Evolutionary conservation across 2,329 filamentous ascomycete species (phyloP), one percentile per base, ranked within the genome.

Genomic region (Aureobasidium sp.): DNA sequence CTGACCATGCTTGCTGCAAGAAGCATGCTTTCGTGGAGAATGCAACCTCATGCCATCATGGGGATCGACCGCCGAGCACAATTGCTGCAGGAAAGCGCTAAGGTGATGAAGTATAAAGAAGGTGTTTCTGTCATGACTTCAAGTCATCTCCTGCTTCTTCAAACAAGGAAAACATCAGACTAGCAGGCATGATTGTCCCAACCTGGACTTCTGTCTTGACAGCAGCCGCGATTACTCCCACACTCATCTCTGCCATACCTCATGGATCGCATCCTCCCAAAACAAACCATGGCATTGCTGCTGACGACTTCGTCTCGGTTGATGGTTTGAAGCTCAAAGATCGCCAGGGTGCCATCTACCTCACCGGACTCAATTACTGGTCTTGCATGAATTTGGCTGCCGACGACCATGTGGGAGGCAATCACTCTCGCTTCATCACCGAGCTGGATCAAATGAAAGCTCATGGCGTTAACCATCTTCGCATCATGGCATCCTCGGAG

Each of bases 291-390:
- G 33, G 22, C 31, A 63, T 67, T 35, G 50, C 65, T 42, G 63
- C 70, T 7, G 67, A 71, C 44, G 73, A 76, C 60, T 76, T 74
- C 63, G 68, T 76, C 7, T 65, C 70, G 42, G 70, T 74, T 15
- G 67, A 74, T 40, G 73, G 70, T 0, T 58, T 40, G 15, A 68
- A 71, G 5, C 58, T 76, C 56, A 73, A 71, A 57, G 70, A 73
- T 62, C 67, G 67, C 2, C 66, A 68, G n/a, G 73, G 73, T 1
- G 62, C 71, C 6, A 67, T 74, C 56, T 76, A 76, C 61, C 63
- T 75, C n/a, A 75, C 73, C 39, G 74, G 65, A 61, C 61, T 75
- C 48, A 76, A 76, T 56, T 76, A 76, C 66, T 76, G 74, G 74
- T 70, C 73, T 33, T 76, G 74, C 60, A 71, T 76, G 69, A 76